Evolutionary conservation across 2,329 filamentous ascomycete genomes (phyloP).

Genomic region (Cercospora sp.): DNA sequence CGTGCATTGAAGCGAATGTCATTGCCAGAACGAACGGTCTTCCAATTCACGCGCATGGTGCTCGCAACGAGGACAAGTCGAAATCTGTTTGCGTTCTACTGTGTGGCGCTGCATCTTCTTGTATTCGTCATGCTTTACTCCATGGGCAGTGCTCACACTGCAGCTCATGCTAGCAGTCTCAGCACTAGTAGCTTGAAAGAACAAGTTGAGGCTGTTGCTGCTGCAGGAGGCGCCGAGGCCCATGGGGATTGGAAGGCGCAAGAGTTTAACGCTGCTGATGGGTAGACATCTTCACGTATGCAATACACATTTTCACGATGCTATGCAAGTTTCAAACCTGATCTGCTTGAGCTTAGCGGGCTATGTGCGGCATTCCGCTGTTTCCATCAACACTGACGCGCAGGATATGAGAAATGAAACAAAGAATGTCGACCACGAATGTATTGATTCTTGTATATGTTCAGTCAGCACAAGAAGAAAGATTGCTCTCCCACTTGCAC

Average conservation of each 20-base stretch:
- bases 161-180: constrained; percentile 60
- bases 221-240: constrained; percentile 15
- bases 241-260: constrained; percentile 41
- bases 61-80: constrained; percentile 85
- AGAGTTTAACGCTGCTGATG: constrained; percentile 34
- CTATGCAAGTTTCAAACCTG: no score
- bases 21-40: constrained; percentile 83
- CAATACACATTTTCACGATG: no score
- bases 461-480: not conserved
- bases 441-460: not conserved
- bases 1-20: constrained; percentile 92
- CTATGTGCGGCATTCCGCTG: no score
- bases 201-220: constrained; percentile 15
- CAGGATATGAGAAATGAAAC: not conserved
- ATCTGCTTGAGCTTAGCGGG: no score
- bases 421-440: not conserved
- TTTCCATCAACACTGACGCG: no score
- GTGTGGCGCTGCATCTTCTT: constrained; percentile 80
- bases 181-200: constrained; percentile 42
- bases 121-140: constrained; percentile 86
- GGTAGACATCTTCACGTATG: constrained; percentile 4
- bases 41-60: constrained; percentile 87
- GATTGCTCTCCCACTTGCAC: not conserved
- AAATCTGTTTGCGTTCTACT: constrained; percentile 92
- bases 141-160: constrained; percentile 69